Base-by-base conservation (phyloP, 805 yeast genomes). In the Spencermartinsiella europaea region DNA sequence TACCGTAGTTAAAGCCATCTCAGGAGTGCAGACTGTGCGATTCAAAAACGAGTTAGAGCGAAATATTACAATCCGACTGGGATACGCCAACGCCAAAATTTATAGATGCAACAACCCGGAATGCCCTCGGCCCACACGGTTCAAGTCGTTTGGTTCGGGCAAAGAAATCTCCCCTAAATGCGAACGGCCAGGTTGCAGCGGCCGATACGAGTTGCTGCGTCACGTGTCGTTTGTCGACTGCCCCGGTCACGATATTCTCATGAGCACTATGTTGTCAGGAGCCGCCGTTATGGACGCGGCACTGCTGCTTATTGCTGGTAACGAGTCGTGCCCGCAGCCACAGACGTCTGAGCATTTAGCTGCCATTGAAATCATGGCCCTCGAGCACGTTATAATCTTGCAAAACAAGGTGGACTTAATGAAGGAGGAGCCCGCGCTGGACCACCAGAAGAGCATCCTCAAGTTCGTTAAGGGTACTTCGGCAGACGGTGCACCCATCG, bases 281-380 rank as follows among this genome's bases (percentile, higher is more conserved):
- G 99, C 99, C 33, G 99, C 99, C 15, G 99, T 93, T 55, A 93
- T 93, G 99, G 99, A 93, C 71, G 99, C 99, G 47, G 99, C 99
- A 2, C 75, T 93, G 52, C 75, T 93, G 64, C 77, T 93, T 56
- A 83, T 93, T 65, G 99, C 99, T 22, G 99, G 98, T 71, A 93
- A 93, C 68, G 99, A 93, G 77, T 81, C 95, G 46, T 93, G 99
- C 76, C 99, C 99, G 51, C 99, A 93, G 75, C 99, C 99, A 38
- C 99, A 93, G 75, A 93, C 99, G 15, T 85, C 95, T 12, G 99
- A 93, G 74, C 99, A 93, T 76, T 79, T 93, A 72, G 99, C 99
- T 43, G 99, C 99, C 54, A 93, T 93, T 63, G 99, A 93, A 75
- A 93, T 95, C 68, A 93, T 93, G 99, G 91, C 91, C 67, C 82